Evolutionary conservation across 1,284 basidiomycete genomes (phyloP).

Genomic region (Ceratorhiza oryzae-sativae): DNA sequence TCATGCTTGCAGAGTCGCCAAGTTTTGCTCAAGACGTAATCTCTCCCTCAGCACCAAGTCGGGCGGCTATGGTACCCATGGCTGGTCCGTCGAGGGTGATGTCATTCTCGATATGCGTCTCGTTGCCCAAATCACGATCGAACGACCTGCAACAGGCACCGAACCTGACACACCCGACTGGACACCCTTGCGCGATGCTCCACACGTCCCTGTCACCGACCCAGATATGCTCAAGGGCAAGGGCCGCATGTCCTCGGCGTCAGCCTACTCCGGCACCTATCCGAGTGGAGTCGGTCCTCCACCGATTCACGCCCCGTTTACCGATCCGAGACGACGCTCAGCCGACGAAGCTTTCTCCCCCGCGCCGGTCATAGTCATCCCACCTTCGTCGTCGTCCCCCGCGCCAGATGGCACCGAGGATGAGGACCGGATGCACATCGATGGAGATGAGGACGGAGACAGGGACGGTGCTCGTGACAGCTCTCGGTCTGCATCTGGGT

Average conservation of each 20-base stretch:
- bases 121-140: constrained; percentile 71
- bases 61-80: constrained; percentile 87
- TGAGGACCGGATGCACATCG: constrained; percentile 8
- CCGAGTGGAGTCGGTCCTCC: constrained; percentile 21
- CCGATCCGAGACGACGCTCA: constrained; percentile 7
- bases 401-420: neutral
- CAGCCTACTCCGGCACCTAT: neutral
- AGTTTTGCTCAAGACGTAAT: constrained; percentile 70
- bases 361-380: neutral
- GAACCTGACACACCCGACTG: constrained; percentile 57
- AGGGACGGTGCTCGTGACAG: neutral
- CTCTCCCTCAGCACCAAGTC: constrained; percentile 86
- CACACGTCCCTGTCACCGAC: constrained; percentile 62
- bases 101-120: constrained; percentile 79
- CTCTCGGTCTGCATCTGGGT: neutral
- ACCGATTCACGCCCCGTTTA: constrained; percentile 26
- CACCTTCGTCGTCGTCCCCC: neutral
- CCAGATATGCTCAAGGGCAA: constrained; percentile 40
- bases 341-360: constrained; percentile 26
- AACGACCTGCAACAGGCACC: constrained; percentile 55
- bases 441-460: neutral
- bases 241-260: constrained; percentile 26
- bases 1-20: constrained; percentile 59
- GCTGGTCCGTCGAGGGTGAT: constrained; percentile 85
- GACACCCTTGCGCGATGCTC: constrained; percentile 63